These are phyloP conservation scores for Excoecaria cochinchinensis DNA, from an alignment of 345 rosid genomes.

Conservation along the genomic window DNA sequence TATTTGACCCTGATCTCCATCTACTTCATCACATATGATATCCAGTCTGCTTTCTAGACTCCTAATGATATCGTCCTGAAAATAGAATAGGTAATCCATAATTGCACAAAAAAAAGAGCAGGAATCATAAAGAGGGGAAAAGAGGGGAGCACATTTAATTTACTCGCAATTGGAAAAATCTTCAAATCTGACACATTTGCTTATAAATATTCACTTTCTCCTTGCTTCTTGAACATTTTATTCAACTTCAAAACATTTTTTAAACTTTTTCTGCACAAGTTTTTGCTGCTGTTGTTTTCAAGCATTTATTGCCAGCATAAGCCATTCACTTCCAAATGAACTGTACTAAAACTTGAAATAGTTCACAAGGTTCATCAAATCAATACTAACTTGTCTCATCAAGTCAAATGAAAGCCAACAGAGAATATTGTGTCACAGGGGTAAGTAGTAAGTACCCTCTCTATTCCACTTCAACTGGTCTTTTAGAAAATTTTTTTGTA, in stretches of 20 bases:
- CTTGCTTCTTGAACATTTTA: background rate
- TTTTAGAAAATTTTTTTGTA: no score
- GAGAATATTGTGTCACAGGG: background rate
- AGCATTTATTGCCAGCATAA: background rate
- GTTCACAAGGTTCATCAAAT: background rate
- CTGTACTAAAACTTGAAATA: background rate
- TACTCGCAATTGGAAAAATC: background rate
- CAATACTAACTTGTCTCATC: background rate
- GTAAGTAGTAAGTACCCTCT: background rate
- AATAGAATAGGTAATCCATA: conserved; percentile 10
- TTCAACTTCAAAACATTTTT: background rate
- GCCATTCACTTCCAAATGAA: background rate
- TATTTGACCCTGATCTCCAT: conserved; percentile 39
- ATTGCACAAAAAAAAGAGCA: conserved; percentile 6
- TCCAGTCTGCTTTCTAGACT: conserved; percentile 89
- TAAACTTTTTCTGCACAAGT: background rate
- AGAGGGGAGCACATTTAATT: background rate
- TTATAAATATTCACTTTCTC: background rate
- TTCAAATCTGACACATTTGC: background rate
- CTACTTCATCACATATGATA: conserved; percentile 75
- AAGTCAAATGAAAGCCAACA: background rate
- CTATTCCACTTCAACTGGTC: no score
- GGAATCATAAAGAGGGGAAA: conserved; percentile 7
- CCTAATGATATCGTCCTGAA: conserved; percentile 76
- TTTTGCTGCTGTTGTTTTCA: background rate